These are phyloP conservation scores for Graphium sp. DNA, from an alignment of 2,329 filamentous ascomycete genomes.

Conservation along the genomic window DNA sequence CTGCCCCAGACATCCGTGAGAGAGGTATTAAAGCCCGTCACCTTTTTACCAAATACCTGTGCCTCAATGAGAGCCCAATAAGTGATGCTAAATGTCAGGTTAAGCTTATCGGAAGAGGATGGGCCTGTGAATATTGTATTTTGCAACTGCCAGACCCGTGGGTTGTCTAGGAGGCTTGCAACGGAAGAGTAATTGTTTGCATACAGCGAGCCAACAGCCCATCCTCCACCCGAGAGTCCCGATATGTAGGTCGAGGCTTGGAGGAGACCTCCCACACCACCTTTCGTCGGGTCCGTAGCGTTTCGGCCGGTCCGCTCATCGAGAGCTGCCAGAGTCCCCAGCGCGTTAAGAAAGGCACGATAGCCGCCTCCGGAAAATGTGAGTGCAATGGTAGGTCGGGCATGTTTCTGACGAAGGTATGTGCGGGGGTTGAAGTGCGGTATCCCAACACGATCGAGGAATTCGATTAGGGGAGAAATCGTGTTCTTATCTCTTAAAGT, in stretches of 20 bases:
- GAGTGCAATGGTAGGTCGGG: conserved; percentile 47
- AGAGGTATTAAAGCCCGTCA: conserved; percentile 33
- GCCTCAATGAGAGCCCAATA: conserved; percentile 20
- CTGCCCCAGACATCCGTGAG: conserved; percentile 86
- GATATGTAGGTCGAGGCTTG: conserved; percentile 69
- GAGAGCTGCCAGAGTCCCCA: conserved; percentile 63
- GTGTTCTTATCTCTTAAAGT: conserved; percentile 54
- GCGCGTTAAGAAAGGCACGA: conserved; percentile 71
- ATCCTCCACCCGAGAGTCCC: conserved; percentile 68
- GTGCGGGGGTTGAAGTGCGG: conserved; percentile 56
- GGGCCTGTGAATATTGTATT: conserved; percentile 21
- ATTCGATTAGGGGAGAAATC: conserved; percentile 54
- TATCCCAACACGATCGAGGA: conserved; percentile 58
- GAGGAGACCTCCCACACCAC: conserved; percentile 64
- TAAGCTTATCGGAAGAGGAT: conserved; percentile 12
- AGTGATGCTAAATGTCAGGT: conserved; percentile 13
- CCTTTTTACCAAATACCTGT: conserved; percentile 18
- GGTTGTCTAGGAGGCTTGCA: conserved; percentile 18
- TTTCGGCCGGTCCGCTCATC: conserved; percentile 50
- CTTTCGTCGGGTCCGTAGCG: conserved; percentile 29
- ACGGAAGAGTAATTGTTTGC: conserved; percentile 72
- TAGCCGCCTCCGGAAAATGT: conserved; percentile 76
- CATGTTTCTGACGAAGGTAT: conserved; percentile 41
- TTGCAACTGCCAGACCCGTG: conserved; percentile 20
- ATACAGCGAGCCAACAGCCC: conserved; percentile 71